A percentile compares a stretch with the other conserved stretches of the same genome.
Evolutionary conservation across 768 basidiomycete species (phyloP).

Genomic region (Kwoniella europaea): DNA sequence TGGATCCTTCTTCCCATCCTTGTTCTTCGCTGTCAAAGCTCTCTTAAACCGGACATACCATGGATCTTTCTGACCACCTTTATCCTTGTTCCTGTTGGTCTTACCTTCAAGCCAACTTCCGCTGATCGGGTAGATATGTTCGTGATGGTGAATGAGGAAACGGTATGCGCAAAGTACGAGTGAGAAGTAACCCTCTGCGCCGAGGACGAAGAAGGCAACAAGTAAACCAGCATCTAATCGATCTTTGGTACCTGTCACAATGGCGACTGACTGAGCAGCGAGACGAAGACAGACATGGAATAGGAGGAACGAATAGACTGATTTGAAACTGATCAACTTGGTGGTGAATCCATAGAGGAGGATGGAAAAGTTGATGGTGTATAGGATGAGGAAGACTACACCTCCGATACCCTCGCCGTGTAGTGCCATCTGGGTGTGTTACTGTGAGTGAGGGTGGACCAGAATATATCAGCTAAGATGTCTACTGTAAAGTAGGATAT

Average conservation of each 20-base stretch:
- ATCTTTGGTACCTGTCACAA: slow-evolving; percentile 33
- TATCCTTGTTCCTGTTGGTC: slow-evolving; percentile 17
- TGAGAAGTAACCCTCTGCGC: slow-evolving; percentile 40
- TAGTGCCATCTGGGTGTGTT: slow-evolving; percentile 5
- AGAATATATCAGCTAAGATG: no score
- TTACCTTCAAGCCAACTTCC: slow-evolving; percentile 31
- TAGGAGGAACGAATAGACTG: slow-evolving; percentile 35
- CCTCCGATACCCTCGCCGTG: slow-evolving; percentile 29
- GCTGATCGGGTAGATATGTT: slow-evolving; percentile 24
- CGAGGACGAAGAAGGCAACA: slow-evolving; percentile 40
- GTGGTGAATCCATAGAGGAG: slow-evolving; percentile 32
- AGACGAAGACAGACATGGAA: slow-evolving; percentile 38
- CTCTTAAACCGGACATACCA: slow-evolving; percentile 10
- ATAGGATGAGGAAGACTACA: slow-evolving; percentile 29
- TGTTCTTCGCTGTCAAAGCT: slow-evolving; percentile 22
- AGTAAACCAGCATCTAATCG: slow-evolving; percentile 28
- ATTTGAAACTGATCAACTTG: slow-evolving; percentile 28
- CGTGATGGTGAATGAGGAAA: slow-evolving; percentile 38
- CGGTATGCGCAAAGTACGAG: slow-evolving; percentile 35
- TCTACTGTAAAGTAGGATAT: no score
- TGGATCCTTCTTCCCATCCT: slow-evolving; percentile 26
- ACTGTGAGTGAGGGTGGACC: no score
- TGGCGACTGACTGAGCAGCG: slow-evolving; percentile 28
- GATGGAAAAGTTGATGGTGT: slow-evolving; percentile 26
- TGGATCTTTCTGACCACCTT: slow-evolving; percentile 22